Percentiles rank a stretch among this genome's conserved stretches.
phyloP scores from a whole-genome alignment of 345 rosid genomes.

The Citrus trifoliata region DNA sequence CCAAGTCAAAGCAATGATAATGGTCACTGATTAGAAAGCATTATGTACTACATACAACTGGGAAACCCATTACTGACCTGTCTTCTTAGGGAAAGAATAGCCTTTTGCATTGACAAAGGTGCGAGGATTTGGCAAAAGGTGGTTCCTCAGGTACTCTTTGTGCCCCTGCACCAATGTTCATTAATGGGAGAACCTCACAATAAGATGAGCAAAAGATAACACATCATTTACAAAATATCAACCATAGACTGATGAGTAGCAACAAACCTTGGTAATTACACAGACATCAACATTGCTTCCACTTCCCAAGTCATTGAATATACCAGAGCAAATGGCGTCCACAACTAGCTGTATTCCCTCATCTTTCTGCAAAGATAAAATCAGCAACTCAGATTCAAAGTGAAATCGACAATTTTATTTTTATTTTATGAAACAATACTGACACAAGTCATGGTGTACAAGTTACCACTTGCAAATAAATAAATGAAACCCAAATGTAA shows the following conservation, averaged over 20 bases:
- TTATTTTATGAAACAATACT: too few species aligned
- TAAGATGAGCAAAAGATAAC: conserved; percentile 2
- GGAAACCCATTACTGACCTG: conserved; percentile 39
- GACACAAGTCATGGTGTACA: neutral
- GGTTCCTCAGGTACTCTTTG: conserved; percentile 74
- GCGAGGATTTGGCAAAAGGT: conserved; percentile 75
- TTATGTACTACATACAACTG: neutral
- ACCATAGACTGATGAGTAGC: conserved; percentile 7
- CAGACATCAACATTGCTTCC: conserved; percentile 93
- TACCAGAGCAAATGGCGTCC: conserved; percentile 77
- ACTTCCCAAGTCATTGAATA: conserved; percentile 82
- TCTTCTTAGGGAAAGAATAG: conserved; percentile 69
- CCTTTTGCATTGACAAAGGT: conserved; percentile 54
- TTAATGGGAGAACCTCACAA: conserved; percentile 9
- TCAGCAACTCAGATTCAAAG: neutral
- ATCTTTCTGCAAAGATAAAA: conserved; percentile 46
- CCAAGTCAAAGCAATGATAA: neutral
- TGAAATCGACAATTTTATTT: too few species aligned
- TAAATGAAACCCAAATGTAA: neutral
- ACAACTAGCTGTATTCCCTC: conserved; percentile 70
- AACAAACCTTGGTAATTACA: conserved; percentile 73
- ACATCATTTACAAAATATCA: neutral
- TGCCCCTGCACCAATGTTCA: conserved; percentile 45
- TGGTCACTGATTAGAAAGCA: neutral
- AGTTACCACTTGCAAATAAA: neutral